These are phyloP conservation scores for Immersiporthe knoxdaviesiana DNA, from an alignment of 2,329 filamentous ascomycete genomes.

Conservation along the genomic window DNA sequence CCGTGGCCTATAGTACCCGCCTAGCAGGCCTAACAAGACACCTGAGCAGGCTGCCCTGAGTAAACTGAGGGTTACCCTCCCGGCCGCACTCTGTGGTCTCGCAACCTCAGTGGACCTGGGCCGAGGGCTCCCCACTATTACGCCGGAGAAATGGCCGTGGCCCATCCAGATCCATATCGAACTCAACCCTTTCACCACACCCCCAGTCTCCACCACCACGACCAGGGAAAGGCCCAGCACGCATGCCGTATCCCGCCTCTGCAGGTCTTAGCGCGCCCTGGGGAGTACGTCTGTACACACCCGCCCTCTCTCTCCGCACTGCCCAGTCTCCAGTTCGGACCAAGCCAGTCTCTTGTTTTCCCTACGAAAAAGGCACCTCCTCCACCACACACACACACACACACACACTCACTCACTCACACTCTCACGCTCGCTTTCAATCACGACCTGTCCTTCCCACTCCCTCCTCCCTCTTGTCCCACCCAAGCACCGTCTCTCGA, in stretches of 20 bases:
- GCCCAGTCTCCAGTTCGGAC: conserved; percentile 25
- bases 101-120: conserved; percentile 33
- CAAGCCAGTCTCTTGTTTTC: conserved; percentile 27
- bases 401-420: neutral
- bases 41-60: neutral
- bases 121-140: conserved; percentile 56
- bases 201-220: conserved; percentile 25
- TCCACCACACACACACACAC: neutral
- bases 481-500: neutral
- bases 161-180: conserved; percentile 43
- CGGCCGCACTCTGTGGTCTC: conserved; percentile 26
- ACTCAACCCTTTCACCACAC: conserved; percentile 28
- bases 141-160: conserved; percentile 60
- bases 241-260: conserved; percentile 4
- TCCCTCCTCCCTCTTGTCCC: neutral
- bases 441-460: conserved; percentile 1
- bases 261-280: conserved; percentile 18
- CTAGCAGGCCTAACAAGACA: conserved; percentile 20
- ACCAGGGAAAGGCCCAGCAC: neutral
- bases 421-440: neutral
- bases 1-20: too few species aligned
- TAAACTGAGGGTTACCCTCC: conserved; percentile 13
- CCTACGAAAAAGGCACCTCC: conserved; percentile 24
- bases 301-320: conserved; percentile 19
- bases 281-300: too few species aligned